phyloP scores from a whole-genome alignment of 441 rosid species.

The Populus hybrid region DNA sequence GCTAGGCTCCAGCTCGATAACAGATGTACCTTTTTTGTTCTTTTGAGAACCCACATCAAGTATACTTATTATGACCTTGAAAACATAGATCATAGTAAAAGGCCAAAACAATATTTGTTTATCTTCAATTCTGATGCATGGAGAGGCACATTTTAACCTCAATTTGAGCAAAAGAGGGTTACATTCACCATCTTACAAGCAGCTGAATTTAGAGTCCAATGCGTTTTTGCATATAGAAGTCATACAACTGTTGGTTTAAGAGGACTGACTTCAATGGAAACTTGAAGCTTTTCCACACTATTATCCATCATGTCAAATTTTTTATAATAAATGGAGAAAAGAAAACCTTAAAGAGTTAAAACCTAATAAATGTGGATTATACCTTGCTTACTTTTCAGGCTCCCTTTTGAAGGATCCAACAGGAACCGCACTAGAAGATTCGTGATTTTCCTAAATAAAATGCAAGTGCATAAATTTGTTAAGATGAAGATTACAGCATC shows the following conservation, averaged over 20 bases:
- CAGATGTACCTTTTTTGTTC: not conserved
- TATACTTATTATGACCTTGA: not conserved
- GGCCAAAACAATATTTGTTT: not conserved
- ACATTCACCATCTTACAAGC: not conserved
- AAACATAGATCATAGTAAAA: not conserved
- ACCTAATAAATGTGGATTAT: slow-evolving; percentile 8
- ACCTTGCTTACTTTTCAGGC: slow-evolving; percentile 60
- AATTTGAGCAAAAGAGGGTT: not conserved
- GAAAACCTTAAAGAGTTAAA: not conserved
- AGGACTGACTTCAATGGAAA: not conserved
- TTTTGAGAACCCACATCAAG: not conserved
- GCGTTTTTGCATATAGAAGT: not conserved
- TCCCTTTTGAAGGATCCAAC: slow-evolving; percentile 58
- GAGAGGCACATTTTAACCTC: not conserved
- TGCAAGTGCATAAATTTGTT: not conserved
- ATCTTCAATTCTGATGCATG: not conserved
- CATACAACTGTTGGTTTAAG: not conserved
- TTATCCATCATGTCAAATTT: not conserved
- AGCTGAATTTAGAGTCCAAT: not conserved
- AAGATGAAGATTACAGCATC: not conserved
- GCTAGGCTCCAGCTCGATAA: not conserved
- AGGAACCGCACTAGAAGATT: slow-evolving; percentile 50
- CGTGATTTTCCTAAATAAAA: slow-evolving; percentile 39
- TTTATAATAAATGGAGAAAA: not conserved
- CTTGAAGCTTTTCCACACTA: not conserved